Base-by-base conservation (phyloP, 2,329 filamentous ascomycete species). In the Calonectria multiphialidica region DNA sequence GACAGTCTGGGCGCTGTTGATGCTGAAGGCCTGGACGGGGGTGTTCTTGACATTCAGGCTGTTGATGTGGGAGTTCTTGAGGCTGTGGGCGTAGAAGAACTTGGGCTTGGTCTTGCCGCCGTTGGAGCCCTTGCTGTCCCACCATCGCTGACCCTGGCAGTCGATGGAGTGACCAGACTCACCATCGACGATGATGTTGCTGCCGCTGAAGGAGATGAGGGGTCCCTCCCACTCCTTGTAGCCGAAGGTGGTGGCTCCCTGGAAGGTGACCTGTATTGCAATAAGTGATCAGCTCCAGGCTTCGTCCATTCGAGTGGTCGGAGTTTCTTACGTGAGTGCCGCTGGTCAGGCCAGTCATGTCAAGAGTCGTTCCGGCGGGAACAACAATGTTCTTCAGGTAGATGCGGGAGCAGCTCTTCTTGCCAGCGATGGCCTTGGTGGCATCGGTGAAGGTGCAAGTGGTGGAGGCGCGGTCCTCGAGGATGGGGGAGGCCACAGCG, bases 161-260 rank as follows among this genome's bases (percentile, higher is more conserved):
- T 93, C 85, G 63, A 93, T 86, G 23, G 71, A 85, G 85, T 74
- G 71, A 7, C 74, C 91, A 1, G 82, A 76, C 25, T 87, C 87
- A 53, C 89, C 89, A 9, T 84, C 84, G 47, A 93, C 85, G 30
- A 85, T 86, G 75, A 93, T 87, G 72, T 85, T 83, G 44, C 82
- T 88, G 55, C 92, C 92, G 2, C 88, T 88, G 73, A 93, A 85
- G 30, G 87, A 87, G 77, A 94, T 87, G 12, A 94, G 85, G 40
- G 92, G 92, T 0, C 92, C 92, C 1, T 81, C 80, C 92, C 92
- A 94, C 77, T 92, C 89, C 74, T 90, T 84, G 83, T 93, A 93
- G 23, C 86, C 92, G 78, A 92, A 94, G 66, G 89, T 90, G 21
- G 92, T 94, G 21, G 86, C 89, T 49, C 92, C 93, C 68, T 90